Conservation (phyloP, 2,329 filamentous ascomycete genomes). For the Hymenoscyphus infarciens region DNA sequence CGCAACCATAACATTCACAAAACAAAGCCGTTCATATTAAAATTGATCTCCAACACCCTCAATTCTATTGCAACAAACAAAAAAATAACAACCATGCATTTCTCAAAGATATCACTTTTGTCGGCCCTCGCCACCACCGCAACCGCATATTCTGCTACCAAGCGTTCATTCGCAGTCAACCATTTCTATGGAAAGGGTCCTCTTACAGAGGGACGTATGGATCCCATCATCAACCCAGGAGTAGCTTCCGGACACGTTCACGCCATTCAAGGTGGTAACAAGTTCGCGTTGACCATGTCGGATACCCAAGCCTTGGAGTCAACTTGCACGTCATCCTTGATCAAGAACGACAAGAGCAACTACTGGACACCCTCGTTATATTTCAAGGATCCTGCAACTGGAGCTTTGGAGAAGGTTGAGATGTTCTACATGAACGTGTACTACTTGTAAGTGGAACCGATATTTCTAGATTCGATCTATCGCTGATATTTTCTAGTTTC, state of each 20-base stretch:
- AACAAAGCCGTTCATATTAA: slow-evolving; percentile 8
- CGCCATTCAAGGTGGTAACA: slow-evolving; percentile 64
- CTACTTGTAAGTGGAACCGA: slow-evolving; percentile 56
- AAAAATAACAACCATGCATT: slow-evolving; percentile 25
- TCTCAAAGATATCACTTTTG: slow-evolving; percentile 23
- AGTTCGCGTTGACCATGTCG: slow-evolving; percentile 51
- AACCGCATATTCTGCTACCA: slow-evolving; percentile 24
- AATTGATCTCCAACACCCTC: not conserved
- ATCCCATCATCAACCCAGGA: slow-evolving; percentile 70
- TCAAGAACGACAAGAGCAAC: slow-evolving; percentile 77
- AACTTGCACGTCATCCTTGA: slow-evolving; percentile 76
- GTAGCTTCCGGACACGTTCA: slow-evolving; percentile 64
- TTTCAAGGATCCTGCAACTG: slow-evolving; percentile 64
- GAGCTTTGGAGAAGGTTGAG: slow-evolving; percentile 52
- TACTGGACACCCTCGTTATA: slow-evolving; percentile 83
- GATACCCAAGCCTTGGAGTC: slow-evolving; percentile 57
- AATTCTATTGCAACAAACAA: slow-evolving; percentile 6
- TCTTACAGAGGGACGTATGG: slow-evolving; percentile 62
- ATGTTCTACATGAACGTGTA: slow-evolving; percentile 74
- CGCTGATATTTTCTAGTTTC: slow-evolving; percentile 44
- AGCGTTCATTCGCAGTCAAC: slow-evolving; percentile 62
- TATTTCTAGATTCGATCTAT: not conserved
- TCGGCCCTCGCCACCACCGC: slow-evolving; percentile 24
- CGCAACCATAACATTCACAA: slow-evolving; percentile 25
- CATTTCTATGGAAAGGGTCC: slow-evolving; percentile 65